A percentile compares a stretch with the other conserved stretches of the same genome.
These are phyloP conservation scores for Mitragyna speciosa DNA, from an alignment of 257 asterid species.

Conservation along the genomic window DNA sequence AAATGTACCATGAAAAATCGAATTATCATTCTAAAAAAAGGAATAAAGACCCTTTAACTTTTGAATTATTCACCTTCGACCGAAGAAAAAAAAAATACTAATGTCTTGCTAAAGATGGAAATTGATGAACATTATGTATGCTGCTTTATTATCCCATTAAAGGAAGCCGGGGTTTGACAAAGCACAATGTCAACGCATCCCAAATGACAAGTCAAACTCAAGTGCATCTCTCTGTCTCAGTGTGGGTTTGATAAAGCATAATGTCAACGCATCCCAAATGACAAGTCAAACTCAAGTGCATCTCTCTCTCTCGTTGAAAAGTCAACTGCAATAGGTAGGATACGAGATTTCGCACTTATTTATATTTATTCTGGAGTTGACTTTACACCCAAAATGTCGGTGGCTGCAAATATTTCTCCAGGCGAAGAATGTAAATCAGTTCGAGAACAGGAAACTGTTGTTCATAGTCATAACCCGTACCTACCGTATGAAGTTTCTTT, in stretches of 20 bases:
- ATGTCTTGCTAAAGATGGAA: background rate
- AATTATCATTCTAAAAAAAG: too few relatives aligned
- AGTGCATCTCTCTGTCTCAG: too few relatives aligned
- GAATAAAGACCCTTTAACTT: too few relatives aligned
- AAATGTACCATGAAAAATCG: too few relatives aligned
- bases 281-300: background rate
- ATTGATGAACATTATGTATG: background rate
- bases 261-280: constrained; percentile 12
- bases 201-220: background rate
- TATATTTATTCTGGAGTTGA: background rate
- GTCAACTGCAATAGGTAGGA: constrained; percentile 4
- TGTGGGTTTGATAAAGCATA: too few relatives aligned
- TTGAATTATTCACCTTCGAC: background rate
- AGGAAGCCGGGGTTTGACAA: background rate
- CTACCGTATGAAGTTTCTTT: background rate
- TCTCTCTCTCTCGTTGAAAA: too few relatives aligned
- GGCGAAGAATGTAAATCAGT: background rate
- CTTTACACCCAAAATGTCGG: background rate
- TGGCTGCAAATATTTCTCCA: background rate
- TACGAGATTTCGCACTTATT: background rate
- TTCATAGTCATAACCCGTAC: background rate
- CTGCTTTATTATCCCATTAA: background rate
- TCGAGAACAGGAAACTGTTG: background rate
- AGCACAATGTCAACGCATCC: constrained; percentile 7
- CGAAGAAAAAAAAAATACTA: background rate